Base-by-base conservation (phyloP, 2,329 filamentous ascomycete genomes). In the Aspergillus sp. region DNA sequence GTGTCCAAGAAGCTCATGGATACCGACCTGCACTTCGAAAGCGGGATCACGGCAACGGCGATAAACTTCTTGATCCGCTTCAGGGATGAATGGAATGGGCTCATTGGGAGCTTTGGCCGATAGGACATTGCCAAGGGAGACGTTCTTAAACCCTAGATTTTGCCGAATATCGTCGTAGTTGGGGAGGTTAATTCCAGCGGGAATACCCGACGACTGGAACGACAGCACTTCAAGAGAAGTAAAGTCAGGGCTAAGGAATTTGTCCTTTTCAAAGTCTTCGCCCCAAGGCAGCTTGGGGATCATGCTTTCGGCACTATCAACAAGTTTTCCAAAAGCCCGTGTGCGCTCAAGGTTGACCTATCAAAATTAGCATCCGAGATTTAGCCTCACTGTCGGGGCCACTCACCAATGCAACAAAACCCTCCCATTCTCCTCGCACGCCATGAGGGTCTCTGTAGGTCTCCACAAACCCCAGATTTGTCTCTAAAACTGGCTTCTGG, bases 21-120 rank as follows among this genome's bases (percentile, higher is more conserved):
- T 89, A 25, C 93, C 94, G 53, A 99, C 94, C 79, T 98, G 93
- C 2, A 97, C 92, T 77, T 98, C 94, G 70, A 98, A 98, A 0
- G 94, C 89, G 7, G 87, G 85, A 71, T 97, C 93, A 11, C 92
- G 91, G 77, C 92, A 93, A 73, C 91, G 90, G 69, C 90, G 86
- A 77, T 90, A 98, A 4, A 96, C 75, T 2, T 87, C 86, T 23
- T 95, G 83, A 71, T 98, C 94, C 49, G 86, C 83, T 2, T 91
- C 87, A 15, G 87, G 84, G 71, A 99, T 93, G 79, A 98, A 97
- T 0, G 94, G 94, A 30, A 97, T 91, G 68, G 91, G 91, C 81
- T 98, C 94, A 71, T 97, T 90, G 0, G 93, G 92, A 0, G 93
- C 91, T 80, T 96, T 96, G 15, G 95, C 95, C 66, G 89, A 91